Conservation (phyloP, 2,329 filamentous ascomycete genomes). For the Fusarium sp. region DNA sequence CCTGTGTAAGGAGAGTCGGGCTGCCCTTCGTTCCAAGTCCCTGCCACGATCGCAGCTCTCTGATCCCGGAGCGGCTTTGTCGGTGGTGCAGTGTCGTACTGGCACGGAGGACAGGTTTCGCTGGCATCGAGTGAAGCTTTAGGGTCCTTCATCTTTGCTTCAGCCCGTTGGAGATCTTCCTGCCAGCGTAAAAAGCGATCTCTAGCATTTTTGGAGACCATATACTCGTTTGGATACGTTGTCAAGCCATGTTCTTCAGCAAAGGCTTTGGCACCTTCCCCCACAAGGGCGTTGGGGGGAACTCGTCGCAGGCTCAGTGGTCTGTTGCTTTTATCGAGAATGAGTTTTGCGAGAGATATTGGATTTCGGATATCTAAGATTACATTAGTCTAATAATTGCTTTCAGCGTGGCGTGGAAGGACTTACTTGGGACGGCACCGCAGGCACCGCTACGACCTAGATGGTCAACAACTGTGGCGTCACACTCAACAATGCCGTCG, state of each 20-base stretch:
- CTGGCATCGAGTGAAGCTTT: slow-evolving; percentile 25
- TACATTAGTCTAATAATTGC: neutral
- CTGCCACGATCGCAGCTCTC: slow-evolving; percentile 62
- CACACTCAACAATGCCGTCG: slow-evolving; percentile 91
- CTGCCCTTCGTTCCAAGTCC: slow-evolving; percentile 71
- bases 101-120: slow-evolving; percentile 43
- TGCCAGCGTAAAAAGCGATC: slow-evolving; percentile 84
- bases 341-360: slow-evolving; percentile 82
- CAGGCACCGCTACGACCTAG: slow-evolving; percentile 90
- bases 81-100: slow-evolving; percentile 48
- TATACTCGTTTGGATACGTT: slow-evolving; percentile 74
- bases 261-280: slow-evolving; percentile 86
- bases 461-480: slow-evolving; percentile 93
- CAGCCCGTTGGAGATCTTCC: slow-evolving; percentile 73
- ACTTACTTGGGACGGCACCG: slow-evolving; percentile 87
- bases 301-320: slow-evolving; percentile 87
- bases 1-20: slow-evolving; percentile 62
- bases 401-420: neutral
- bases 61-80: slow-evolving; percentile 56
- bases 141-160: slow-evolving; percentile 53
- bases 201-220: slow-evolving; percentile 81
- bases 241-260: slow-evolving; percentile 80
- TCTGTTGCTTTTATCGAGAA: slow-evolving; percentile 79
- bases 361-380: slow-evolving; percentile 88
- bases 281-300: slow-evolving; percentile 90